A percentile compares a stretch with the other conserved stretches of the same genome.
These are phyloP conservation scores for Lachnellula cervina DNA, from an alignment of 2,329 filamentous ascomycete genomes.

Conservation along the genomic window DNA sequence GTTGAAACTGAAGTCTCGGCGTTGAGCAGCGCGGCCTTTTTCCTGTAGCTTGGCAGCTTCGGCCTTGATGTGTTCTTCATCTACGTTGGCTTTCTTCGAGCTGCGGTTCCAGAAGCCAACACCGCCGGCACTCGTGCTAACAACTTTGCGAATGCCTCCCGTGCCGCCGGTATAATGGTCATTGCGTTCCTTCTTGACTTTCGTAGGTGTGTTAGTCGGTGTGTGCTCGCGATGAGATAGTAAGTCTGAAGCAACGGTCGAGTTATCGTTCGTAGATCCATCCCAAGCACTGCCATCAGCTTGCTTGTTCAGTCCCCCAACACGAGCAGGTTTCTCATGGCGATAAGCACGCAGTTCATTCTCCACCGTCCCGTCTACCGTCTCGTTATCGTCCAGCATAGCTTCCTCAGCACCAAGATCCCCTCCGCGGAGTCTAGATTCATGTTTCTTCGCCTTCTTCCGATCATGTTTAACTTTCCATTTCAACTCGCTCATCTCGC, in stretches of 20 bases:
- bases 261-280: constrained; percentile 57
- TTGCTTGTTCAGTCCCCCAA: constrained; percentile 83
- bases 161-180: constrained; percentile 21
- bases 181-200: constrained; percentile 21
- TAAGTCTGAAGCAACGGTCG: constrained; percentile 45
- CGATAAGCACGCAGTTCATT: constrained; percentile 77
- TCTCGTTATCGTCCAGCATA: constrained; percentile 34
- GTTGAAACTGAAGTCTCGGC: constrained; percentile 32
- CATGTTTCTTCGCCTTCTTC: constrained; percentile 21
- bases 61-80: constrained; percentile 44
- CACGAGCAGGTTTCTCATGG: constrained; percentile 76
- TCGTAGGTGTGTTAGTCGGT: constrained; percentile 49
- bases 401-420: constrained; percentile 5
- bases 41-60: constrained; percentile 54
- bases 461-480: constrained; percentile 28
- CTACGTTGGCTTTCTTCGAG: constrained; percentile 1
- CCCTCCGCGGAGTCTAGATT: constrained; percentile 6
- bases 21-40: constrained; percentile 40
- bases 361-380: constrained; percentile 44
- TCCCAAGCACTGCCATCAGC: constrained; percentile 77
- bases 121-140: constrained; percentile 10
- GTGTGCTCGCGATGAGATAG: constrained; percentile 53
- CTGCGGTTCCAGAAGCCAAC: constrained; percentile 12
- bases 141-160: constrained; percentile 29
- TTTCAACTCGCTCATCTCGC: constrained; percentile 27